Conservation (phyloP, 164 flowering plant genomes). For the Saururus chinensis region DNA sequence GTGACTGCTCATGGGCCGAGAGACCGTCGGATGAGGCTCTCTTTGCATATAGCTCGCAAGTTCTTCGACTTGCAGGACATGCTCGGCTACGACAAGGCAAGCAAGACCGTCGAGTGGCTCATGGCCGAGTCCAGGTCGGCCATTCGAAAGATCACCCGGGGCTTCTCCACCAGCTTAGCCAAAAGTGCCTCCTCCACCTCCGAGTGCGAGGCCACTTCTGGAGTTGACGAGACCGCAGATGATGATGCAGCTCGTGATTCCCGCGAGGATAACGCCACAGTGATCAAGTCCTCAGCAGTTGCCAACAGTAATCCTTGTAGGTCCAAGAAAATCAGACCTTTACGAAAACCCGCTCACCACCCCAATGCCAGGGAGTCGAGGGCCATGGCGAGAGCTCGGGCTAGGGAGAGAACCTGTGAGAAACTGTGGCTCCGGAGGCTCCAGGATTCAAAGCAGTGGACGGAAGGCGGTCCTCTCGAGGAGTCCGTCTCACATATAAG, state of each 20-base stretch:
- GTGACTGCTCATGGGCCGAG: slow-evolving; percentile 55
- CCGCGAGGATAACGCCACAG: neutral
- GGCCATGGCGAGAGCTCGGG: slow-evolving; percentile 47
- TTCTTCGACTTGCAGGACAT: slow-evolving; percentile 64
- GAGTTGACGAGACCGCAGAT: slow-evolving; percentile 9
- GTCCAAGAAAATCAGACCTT: slow-evolving; percentile 10
- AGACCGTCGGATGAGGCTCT: slow-evolving; percentile 71
- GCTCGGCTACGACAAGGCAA: slow-evolving; percentile 64
- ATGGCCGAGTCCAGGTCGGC: slow-evolving; percentile 38
- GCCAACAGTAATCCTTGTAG: too few species aligned
- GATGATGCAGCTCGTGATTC: neutral
- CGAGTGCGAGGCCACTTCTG: slow-evolving; percentile 35
- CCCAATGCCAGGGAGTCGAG: slow-evolving; percentile 27
- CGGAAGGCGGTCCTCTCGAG: slow-evolving; percentile 4
- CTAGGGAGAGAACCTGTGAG: slow-evolving; percentile 40
- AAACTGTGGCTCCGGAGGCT: slow-evolving; percentile 14
- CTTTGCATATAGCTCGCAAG: slow-evolving; percentile 51
- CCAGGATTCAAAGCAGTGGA: slow-evolving; percentile 6
- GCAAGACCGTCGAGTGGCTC: slow-evolving; percentile 71
- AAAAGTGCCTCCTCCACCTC: slow-evolving; percentile 26
- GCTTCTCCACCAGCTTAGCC: neutral
- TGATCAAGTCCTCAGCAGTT: neutral
- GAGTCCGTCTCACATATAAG: slow-evolving; percentile 18
- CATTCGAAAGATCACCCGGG: slow-evolving; percentile 30
- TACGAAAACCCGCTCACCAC: slow-evolving; percentile 12